A percentile compares a stretch with the other conserved stretches of the same genome.
Evolutionary conservation across 352 stramenopile genomes (phyloP).

Genomic region (Phytopythium kandeliae): DNA sequence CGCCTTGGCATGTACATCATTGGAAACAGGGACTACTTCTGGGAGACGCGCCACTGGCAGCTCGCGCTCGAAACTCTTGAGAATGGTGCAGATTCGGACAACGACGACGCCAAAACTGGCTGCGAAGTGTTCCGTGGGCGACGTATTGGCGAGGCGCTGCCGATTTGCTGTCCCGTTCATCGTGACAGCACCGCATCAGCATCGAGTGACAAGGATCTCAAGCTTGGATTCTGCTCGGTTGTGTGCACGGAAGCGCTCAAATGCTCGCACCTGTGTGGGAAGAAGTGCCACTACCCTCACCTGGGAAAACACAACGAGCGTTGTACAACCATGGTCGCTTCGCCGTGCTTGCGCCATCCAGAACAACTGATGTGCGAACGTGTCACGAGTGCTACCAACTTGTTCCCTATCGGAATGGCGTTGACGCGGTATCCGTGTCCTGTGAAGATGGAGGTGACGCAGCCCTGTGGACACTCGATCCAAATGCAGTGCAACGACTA

Average conservation of each 20-base stretch:
- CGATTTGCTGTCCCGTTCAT: constrained; percentile 79
- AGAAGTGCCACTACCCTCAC: constrained; percentile 67
- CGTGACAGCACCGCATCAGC: constrained; percentile 26
- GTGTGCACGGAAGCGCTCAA: constrained; percentile 47
- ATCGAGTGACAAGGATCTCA: constrained; percentile 33
- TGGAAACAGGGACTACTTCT: constrained; percentile 80
- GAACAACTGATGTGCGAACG: constrained; percentile 38
- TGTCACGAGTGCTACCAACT: constrained; percentile 24
- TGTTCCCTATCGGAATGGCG: constrained; percentile 27
- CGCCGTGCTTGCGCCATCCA: constrained; percentile 57
- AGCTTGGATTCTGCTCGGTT: constrained; percentile 72
- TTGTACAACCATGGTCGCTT: constrained; percentile 53
- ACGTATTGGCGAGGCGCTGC: constrained; percentile 50
- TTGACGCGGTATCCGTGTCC: constrained; percentile 55
- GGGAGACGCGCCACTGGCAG: constrained; percentile 68
- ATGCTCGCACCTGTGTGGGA: constrained; percentile 63
- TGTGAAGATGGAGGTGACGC: constrained; percentile 37
- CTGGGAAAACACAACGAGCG: constrained; percentile 49
- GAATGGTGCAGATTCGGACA: constrained; percentile 36
- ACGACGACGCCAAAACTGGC: constrained; percentile 8
- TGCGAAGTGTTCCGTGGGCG: constrained; percentile 32
- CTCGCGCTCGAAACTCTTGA: constrained; percentile 57
- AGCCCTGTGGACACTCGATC: constrained; percentile 60
- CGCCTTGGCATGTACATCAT: constrained; percentile 84
- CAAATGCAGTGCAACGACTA: constrained; percentile 45